Percentiles rank a stretch among this genome's conserved stretches.
phyloP scores from a whole-genome alignment of 2,329 filamentous ascomycete species.

The Dichotomopilus funicola region DNA sequence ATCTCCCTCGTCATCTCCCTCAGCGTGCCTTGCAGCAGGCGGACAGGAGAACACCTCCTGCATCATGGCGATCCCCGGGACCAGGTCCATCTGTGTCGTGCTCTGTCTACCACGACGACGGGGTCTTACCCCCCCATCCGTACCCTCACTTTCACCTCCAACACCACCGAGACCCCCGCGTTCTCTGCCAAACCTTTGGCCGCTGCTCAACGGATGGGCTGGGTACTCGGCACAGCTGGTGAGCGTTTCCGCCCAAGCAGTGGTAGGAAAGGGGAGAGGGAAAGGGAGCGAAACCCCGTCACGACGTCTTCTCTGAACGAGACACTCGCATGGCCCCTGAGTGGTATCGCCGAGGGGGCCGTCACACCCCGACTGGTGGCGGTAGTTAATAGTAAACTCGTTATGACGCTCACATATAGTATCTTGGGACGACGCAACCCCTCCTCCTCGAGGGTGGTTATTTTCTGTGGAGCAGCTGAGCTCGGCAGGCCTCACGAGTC shows the following conservation, averaged over 20 bases:
- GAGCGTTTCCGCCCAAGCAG: slow-evolving; percentile 52
- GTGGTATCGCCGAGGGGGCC: slow-evolving; percentile 31
- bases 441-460: slow-evolving; percentile 8
- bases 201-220: slow-evolving; percentile 30
- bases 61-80: slow-evolving; percentile 59
- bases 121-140: slow-evolving; percentile 9
- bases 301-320: slow-evolving; percentile 36
- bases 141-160: slow-evolving; percentile 34
- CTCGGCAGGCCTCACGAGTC: slow-evolving; percentile 51
- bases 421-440: slow-evolving; percentile 27
- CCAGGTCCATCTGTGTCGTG: slow-evolving; percentile 46
- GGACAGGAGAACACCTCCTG: slow-evolving; percentile 57
- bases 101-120: slow-evolving; percentile 21
- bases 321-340: slow-evolving; percentile 43
- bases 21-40: slow-evolving; percentile 31
- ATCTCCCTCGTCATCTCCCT: slow-evolving; percentile 4
- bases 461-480: slow-evolving; percentile 35
- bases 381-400: slow-evolving; percentile 42
- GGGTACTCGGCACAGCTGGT: slow-evolving; percentile 50
- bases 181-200: slow-evolving; percentile 21
- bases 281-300: slow-evolving; percentile 46
- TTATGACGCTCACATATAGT: slow-evolving; percentile 42
- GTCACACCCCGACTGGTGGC: slow-evolving; percentile 47
- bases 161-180: slow-evolving; percentile 15
- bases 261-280: slow-evolving; percentile 40